Percentiles rank a stretch among this genome's conserved stretches.
These are phyloP conservation scores for Amylostereum areolatum DNA, from an alignment of 1,284 basidiomycete genomes.

Conservation along the genomic window DNA sequence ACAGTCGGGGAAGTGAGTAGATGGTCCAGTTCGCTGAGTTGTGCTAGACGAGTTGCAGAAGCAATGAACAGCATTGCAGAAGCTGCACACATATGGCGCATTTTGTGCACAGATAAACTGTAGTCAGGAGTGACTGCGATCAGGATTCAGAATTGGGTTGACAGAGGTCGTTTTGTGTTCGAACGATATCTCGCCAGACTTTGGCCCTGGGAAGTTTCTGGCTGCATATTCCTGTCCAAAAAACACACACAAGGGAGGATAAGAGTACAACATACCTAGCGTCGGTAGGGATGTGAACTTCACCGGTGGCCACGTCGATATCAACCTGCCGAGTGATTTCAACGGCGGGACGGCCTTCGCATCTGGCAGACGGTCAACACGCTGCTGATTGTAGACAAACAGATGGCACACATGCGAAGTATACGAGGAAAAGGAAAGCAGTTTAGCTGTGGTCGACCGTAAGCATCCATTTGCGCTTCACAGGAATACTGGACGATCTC, in stretches of 20 bases:
- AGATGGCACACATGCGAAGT: conserved; percentile 49
- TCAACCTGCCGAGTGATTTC: conserved; percentile 61
- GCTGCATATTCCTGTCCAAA: conserved; percentile 20
- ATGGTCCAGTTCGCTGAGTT: too few relatives aligned
- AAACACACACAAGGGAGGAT: background rate
- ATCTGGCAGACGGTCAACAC: conserved; percentile 34
- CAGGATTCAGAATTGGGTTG: background rate
- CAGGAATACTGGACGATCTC: conserved; percentile 73
- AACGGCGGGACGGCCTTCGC: conserved; percentile 53
- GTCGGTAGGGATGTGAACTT: conserved; percentile 47
- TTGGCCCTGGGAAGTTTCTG: conserved; percentile 40
- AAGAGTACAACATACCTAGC: conserved; percentile 28
- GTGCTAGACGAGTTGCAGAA: too few relatives aligned
- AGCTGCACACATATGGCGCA: too few relatives aligned
- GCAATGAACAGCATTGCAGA: too few relatives aligned
- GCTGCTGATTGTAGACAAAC: background rate
- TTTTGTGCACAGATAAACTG: too few relatives aligned
- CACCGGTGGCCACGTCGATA: conserved; percentile 57
- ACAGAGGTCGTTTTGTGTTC: background rate
- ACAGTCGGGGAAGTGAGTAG: too few relatives aligned
- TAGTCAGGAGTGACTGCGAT: background rate
- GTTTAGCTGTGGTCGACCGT: conserved; percentile 33
- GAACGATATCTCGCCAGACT: conserved; percentile 43
- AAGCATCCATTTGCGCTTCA: conserved; percentile 28
- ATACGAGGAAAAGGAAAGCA: conserved; percentile 70